Conservation (phyloP, 371 early-diverging fungal species). For the Mortierella sp. region DNA sequence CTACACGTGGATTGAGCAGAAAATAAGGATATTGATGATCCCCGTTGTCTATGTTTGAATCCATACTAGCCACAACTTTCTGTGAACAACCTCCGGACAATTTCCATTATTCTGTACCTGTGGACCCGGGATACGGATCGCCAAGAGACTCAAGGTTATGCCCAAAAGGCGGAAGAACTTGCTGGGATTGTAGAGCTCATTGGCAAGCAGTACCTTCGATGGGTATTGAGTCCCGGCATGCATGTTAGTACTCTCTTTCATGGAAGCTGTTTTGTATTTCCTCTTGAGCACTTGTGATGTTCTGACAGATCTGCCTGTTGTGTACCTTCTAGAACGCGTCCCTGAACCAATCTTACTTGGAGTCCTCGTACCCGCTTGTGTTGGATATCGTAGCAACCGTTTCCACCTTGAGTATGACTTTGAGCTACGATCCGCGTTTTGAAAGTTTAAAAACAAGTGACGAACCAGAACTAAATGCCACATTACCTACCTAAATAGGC, state of each 20-base stretch:
- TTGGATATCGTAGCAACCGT: slow-evolving; percentile 39
- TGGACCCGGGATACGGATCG: slow-evolving; percentile 23
- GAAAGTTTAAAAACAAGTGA: no score
- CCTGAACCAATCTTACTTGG: slow-evolving; percentile 35
- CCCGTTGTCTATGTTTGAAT: not conserved
- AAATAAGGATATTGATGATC: no score
- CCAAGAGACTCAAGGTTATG: not conserved
- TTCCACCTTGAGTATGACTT: slow-evolving; percentile 23
- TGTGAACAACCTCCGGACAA: slow-evolving; percentile 34
- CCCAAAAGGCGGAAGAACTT: slow-evolving; percentile 6
- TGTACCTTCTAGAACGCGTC: slow-evolving; percentile 26
- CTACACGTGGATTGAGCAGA: not conserved
- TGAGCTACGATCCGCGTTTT: no score
- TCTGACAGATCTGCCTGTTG: not conserved
- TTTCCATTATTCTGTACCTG: slow-evolving; percentile 27
- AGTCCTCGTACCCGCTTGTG: slow-evolving; percentile 41
- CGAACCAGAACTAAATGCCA: not conserved
- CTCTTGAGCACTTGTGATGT: not conserved
- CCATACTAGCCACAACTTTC: slow-evolving; percentile 40
- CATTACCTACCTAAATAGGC: not conserved
- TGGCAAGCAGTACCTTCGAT: slow-evolving; percentile 38
- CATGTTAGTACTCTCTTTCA: slow-evolving; percentile 21
- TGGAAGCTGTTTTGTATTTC: not conserved
- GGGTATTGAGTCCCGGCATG: slow-evolving; percentile 58
- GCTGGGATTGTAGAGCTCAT: slow-evolving; percentile 21